Conservation (phyloP, 2,329 filamentous ascomycete genomes). For the Epichloe baconii region DNA sequence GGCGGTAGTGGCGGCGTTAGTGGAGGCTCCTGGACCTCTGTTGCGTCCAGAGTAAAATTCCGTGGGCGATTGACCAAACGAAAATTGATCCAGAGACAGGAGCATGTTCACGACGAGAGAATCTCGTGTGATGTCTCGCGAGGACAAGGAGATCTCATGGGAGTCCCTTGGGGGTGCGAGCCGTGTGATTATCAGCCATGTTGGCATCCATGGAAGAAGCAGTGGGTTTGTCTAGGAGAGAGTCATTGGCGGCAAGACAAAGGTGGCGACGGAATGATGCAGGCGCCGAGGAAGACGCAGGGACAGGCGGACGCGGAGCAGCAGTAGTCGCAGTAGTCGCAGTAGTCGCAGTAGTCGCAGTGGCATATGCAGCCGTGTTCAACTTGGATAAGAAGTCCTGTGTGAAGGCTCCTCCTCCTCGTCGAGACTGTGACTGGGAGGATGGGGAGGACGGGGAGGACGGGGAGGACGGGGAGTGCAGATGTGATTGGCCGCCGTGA, state of each 20-base stretch:
- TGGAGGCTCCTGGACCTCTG: conserved; percentile 9
- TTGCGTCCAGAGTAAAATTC: conserved; percentile 2
- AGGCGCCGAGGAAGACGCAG: conserved; percentile 1
- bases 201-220: conserved; percentile 8
- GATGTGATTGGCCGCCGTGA: not conserved
- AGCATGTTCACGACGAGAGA: conserved; percentile 95
- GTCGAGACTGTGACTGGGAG: not conserved
- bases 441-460: not conserved
- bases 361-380: not conserved
- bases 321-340: not conserved
- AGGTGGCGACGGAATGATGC: conserved; percentile 1
- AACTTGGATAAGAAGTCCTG: not conserved
- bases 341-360: not conserved
- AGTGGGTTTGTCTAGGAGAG: conserved; percentile 13
- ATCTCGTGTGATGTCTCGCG: conserved; percentile 66
- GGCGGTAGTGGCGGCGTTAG: conserved; percentile 13
- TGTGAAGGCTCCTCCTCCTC: not conserved
- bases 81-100: conserved; percentile 77
- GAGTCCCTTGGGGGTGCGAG: conserved; percentile 42
- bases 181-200: conserved; percentile 15
- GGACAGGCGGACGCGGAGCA: not conserved
- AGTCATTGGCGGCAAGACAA: conserved; percentile 11
- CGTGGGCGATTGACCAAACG: conserved; percentile 32
- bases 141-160: conserved; percentile 74
- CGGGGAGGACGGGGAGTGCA: not conserved